Conservation (phyloP, 73 alveolate genomes). For the Paramecium sonneborni region DNA sequence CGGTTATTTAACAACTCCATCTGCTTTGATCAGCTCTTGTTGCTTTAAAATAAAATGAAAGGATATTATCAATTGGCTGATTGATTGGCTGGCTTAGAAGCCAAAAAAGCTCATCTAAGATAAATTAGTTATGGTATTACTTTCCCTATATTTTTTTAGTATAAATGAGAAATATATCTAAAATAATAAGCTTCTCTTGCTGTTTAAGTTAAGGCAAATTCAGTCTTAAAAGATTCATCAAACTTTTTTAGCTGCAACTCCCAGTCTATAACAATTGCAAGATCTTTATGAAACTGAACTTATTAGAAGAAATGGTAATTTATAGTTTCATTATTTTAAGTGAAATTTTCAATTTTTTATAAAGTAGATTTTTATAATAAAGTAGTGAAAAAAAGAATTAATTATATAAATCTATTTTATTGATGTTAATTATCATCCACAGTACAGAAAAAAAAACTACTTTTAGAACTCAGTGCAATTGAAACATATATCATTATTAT, state of each 20-base stretch:
- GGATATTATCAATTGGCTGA: slow-evolving; percentile 58
- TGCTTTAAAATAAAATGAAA: slow-evolving; percentile 20
- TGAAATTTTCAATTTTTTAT: too few relatives aligned
- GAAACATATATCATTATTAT: too few relatives aligned
- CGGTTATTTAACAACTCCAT: slow-evolving; percentile 40
- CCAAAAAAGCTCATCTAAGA: slow-evolving; percentile 41
- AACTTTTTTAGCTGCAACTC: slow-evolving; percentile 31
- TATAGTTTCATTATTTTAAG: neutral
- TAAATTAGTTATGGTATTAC: slow-evolving; percentile 35
- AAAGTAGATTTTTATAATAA: too few relatives aligned
- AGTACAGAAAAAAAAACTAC: too few relatives aligned
- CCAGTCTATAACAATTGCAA: neutral
- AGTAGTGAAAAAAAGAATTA: too few relatives aligned
- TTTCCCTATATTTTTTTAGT: neutral
- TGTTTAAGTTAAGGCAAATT: slow-evolving; percentile 32
- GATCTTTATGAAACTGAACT: slow-evolving; percentile 27
- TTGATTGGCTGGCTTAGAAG: slow-evolving; percentile 43
- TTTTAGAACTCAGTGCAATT: too few relatives aligned
- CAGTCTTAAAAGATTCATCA: slow-evolving; percentile 41
- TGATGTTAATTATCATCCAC: too few relatives aligned
- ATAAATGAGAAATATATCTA: too few relatives aligned
- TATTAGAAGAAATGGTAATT: slow-evolving; percentile 48
- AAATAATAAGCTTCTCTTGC: slow-evolving; percentile 60
- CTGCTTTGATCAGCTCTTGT: slow-evolving; percentile 14
- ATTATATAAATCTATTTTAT: too few relatives aligned